These are phyloP conservation scores for Cetraspora pellucida DNA, from an alignment of 192 early-diverging fungal species.

Conservation along the genomic window DNA sequence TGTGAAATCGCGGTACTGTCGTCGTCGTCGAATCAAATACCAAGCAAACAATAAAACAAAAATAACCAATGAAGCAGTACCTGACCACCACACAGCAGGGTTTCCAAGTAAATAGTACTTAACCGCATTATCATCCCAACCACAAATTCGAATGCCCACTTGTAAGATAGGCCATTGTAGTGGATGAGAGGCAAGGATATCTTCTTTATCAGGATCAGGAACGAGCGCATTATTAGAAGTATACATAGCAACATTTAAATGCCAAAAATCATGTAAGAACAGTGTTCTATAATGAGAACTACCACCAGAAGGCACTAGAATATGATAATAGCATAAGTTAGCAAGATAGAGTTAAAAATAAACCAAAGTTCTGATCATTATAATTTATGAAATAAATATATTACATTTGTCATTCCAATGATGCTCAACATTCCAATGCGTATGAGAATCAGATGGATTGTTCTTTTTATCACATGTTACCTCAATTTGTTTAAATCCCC, in stretches of 20 bases:
- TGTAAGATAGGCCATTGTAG: conserved; percentile 87
- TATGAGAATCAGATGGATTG: conserved; percentile 58
- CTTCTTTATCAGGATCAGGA: conserved; percentile 91
- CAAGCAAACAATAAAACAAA: conserved; percentile 46
- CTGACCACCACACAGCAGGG: conserved; percentile 89
- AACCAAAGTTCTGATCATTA: neutral
- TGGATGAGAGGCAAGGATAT: conserved; percentile 76
- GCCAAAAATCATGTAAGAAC: conserved; percentile 85
- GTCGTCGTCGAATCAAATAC: conserved; percentile 67
- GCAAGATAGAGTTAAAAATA: neutral
- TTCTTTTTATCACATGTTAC: conserved; percentile 81
- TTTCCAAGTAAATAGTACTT: conserved; percentile 96
- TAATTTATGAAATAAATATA: conserved; percentile 12
- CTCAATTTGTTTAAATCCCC: conserved; percentile 96
- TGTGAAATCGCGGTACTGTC: conserved; percentile 61
- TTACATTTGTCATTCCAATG: conserved; percentile 78
- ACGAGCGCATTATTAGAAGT: conserved; percentile 93
- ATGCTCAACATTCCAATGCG: conserved; percentile 93
- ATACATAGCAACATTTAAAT: conserved; percentile 95
- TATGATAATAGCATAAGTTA: neutral
- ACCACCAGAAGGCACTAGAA: conserved; percentile 72
- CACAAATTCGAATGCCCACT: conserved; percentile 91
- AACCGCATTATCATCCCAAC: conserved; percentile 80
- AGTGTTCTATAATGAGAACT: conserved; percentile 64
- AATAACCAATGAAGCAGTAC: conserved; percentile 55